Conservation (phyloP, 2,329 filamentous ascomycete genomes). For the Ophiostoma piceae region DNA sequence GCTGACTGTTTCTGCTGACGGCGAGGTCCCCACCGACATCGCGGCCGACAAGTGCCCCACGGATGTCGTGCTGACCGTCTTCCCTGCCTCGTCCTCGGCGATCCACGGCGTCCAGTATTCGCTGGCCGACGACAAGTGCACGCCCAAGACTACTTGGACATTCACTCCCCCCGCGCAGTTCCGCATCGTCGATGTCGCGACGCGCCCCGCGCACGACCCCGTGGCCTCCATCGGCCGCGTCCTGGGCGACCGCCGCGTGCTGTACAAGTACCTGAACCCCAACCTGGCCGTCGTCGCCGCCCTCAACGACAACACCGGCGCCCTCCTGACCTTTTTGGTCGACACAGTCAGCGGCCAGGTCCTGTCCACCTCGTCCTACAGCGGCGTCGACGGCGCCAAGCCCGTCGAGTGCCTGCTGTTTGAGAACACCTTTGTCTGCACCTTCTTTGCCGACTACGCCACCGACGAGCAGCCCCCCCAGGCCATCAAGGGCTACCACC, state of each 20-base stretch:
- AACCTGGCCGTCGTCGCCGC: slow-evolving; percentile 76
- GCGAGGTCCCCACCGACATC: slow-evolving; percentile 45
- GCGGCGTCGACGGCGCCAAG: slow-evolving; percentile 67
- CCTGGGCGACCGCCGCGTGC: slow-evolving; percentile 81
- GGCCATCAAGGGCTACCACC: slow-evolving; percentile 73
- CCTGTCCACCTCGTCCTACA: slow-evolving; percentile 64
- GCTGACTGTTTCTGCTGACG: slow-evolving; percentile 48
- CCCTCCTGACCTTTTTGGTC: slow-evolving; percentile 69
- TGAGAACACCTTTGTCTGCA: slow-evolving; percentile 94
- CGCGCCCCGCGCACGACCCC: slow-evolving; percentile 70
- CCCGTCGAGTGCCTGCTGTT: slow-evolving; percentile 72
- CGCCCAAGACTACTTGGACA: slow-evolving; percentile 59
- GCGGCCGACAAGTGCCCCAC: slow-evolving; percentile 39
- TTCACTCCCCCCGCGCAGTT: slow-evolving; percentile 64
- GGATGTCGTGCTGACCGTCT: slow-evolving; percentile 52
- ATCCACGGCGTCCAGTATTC: slow-evolving; percentile 54
- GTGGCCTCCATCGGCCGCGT: slow-evolving; percentile 94
- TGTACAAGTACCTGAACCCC: slow-evolving; percentile 94
- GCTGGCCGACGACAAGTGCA: slow-evolving; percentile 38
- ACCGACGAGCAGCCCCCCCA: slow-evolving; percentile 27
- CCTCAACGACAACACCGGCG: slow-evolving; percentile 51
- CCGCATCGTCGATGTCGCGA: slow-evolving; percentile 61
- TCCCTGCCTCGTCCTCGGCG: slow-evolving; percentile 40
- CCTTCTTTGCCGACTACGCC: slow-evolving; percentile 58
- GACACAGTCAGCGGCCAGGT: slow-evolving; percentile 82